These are phyloP conservation scores for Pyrenophora graminea DNA, from an alignment of 2,329 filamentous ascomycete genomes.

Conservation along the genomic window DNA sequence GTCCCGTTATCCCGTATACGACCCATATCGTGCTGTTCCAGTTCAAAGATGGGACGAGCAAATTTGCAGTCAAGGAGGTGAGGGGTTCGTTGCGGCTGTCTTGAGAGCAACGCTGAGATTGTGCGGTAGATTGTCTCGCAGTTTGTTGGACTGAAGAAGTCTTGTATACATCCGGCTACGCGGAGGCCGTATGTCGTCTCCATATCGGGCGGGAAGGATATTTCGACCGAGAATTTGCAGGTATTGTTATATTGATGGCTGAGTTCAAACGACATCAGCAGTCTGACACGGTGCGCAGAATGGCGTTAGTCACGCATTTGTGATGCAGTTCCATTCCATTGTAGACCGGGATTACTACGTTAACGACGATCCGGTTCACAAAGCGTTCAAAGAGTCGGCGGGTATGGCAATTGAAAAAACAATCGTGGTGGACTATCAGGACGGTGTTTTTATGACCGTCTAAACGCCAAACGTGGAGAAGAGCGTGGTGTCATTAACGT, in stretches of 20 bases:
- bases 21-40: conserved; percentile 42
- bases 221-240: conserved; percentile 40
- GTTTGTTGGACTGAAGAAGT: conserved; percentile 38
- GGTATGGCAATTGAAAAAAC: conserved; percentile 44
- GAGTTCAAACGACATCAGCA: conserved; percentile 47
- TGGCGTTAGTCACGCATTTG: conserved; percentile 51
- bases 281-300: conserved; percentile 49
- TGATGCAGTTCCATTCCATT: conserved; percentile 47
- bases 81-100: neutral
- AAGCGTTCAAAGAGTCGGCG: conserved; percentile 45
- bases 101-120: conserved; percentile 14
- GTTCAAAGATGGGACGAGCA: conserved; percentile 35
- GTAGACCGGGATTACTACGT: conserved; percentile 53
- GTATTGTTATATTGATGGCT: conserved; percentile 17
- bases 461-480: neutral
- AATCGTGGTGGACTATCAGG: conserved; percentile 49
- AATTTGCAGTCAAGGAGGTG: conserved; percentile 38
- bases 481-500: no score
- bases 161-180: conserved; percentile 36
- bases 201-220: conserved; percentile 40
- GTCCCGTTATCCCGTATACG: conserved; percentile 26
- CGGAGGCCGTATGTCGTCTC: conserved; percentile 34
- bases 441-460: conserved; percentile 34
- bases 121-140: conserved; percentile 31
- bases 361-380: conserved; percentile 47